Conservation (phyloP, 345 rosid genomes). For the Lepidium sativum region DNA sequence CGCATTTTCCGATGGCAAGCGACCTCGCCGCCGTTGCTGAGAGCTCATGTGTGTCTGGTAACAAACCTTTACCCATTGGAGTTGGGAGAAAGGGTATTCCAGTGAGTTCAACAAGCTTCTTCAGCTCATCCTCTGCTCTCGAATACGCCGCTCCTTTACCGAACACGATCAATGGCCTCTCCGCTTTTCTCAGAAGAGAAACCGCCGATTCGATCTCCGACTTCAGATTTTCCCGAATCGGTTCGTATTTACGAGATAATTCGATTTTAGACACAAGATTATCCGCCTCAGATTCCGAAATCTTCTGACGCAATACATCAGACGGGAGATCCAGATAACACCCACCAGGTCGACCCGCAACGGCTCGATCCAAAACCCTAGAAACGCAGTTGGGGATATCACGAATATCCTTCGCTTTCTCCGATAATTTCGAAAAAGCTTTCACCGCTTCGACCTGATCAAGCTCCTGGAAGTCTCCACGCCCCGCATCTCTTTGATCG, state of each 20-base stretch:
- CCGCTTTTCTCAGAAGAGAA: conserved; percentile 53
- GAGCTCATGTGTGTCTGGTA: conserved; percentile 79
- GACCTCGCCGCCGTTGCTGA: conserved; percentile 95
- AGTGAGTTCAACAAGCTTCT: conserved; percentile 57
- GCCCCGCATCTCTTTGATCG: conserved; percentile 70
- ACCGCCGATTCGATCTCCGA: conserved; percentile 60
- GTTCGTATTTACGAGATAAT: conserved; percentile 4
- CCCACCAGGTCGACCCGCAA: conserved; percentile 75
- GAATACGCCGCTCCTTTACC: conserved; percentile 96
- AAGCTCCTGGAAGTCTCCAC: conserved; percentile 94
- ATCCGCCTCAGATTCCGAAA: conserved; percentile 64
- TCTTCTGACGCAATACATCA: conserved; percentile 73
- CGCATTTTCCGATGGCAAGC: conserved; percentile 89
- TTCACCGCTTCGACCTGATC: conserved; percentile 83
- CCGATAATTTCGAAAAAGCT: conserved; percentile 67
- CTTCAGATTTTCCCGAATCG: conserved; percentile 1
- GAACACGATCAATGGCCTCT: conserved; percentile 85
- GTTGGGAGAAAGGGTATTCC: conserved; percentile 92
- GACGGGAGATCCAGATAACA: conserved; percentile 87
- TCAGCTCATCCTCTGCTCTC: conserved; percentile 64
- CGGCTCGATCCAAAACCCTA: conserved; percentile 60
- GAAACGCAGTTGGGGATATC: conserved; percentile 73
- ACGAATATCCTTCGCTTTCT: conserved; percentile 48
- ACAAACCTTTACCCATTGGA: conserved; percentile 98
- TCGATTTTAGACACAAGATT: conserved; percentile 34